Conservation (phyloP, 176 grass and related monocot species). For the Musa troglodytarum region DNA sequence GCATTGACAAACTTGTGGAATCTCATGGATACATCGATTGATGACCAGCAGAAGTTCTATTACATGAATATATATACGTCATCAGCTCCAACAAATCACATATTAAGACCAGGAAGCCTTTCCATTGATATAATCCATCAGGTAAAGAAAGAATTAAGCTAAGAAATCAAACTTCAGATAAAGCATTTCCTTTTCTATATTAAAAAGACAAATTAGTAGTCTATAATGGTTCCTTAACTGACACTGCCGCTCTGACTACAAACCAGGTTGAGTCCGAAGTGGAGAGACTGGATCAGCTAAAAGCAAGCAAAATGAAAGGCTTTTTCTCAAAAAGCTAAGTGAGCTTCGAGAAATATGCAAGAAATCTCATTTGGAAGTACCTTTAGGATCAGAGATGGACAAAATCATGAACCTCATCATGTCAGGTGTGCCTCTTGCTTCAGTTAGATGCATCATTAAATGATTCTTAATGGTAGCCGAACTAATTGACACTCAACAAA, state of each 20-base stretch:
- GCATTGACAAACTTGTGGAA: constrained; percentile 76
- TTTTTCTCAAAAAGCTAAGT: constrained; percentile 67
- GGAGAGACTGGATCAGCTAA: constrained; percentile 64
- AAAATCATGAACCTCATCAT: constrained; percentile 64
- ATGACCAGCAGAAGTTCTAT: constrained; percentile 62
- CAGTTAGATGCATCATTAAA: background rate
- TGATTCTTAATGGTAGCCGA: background rate
- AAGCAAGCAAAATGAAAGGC: constrained; percentile 91
- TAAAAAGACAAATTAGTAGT: background rate
- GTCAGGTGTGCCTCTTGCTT: constrained; percentile 48
- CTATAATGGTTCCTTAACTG: constrained; percentile 6
- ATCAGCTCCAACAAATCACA: constrained; percentile 34
- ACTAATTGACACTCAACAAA: background rate
- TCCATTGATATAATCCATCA: constrained; percentile 67
- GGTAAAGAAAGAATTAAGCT: constrained; percentile 33
- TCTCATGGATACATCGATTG: constrained; percentile 66
- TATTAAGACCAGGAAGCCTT: constrained; percentile 61
- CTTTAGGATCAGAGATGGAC: constrained; percentile 56
- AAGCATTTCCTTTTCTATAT: constrained; percentile 13
- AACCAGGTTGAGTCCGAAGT: constrained; percentile 89
- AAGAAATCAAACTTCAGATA: background rate
- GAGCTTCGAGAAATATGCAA: constrained; percentile 78
- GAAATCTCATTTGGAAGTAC: constrained; percentile 88
- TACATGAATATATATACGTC: constrained; percentile 47
- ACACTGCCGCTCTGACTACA: background rate